A percentile compares a stretch with the other conserved stretches of the same genome.
phyloP scores from a whole-genome alignment of 2,329 filamentous ascomycete species.

The Colletotrichum lindemuthianum region DNA sequence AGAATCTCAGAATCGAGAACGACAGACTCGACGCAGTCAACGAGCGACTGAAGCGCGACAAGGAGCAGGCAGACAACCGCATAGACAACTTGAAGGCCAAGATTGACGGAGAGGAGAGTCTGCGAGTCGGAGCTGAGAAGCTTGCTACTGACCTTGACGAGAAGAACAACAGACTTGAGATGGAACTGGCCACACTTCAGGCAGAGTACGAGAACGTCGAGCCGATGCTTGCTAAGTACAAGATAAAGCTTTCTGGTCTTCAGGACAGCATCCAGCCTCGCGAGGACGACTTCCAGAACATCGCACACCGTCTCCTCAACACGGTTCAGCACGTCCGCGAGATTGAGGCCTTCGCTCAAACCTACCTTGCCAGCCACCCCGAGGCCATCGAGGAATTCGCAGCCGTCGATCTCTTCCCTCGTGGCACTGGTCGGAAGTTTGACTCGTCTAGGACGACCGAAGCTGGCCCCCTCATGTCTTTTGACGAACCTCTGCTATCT shows the following conservation, averaged over 20 bases:
- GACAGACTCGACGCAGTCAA: constrained; percentile 18
- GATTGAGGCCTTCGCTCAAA: constrained; percentile 14
- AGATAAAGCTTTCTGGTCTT: constrained; percentile 12
- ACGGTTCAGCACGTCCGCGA: constrained; percentile 15
- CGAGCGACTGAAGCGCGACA: constrained; percentile 1
- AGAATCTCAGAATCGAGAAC: constrained; percentile 21
- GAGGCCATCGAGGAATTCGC: constrained; percentile 10
- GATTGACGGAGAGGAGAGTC: constrained; percentile 8
- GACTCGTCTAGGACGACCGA: neutral
- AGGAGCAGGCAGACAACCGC: neutral
- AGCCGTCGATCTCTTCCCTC: neutral
- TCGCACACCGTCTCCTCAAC: constrained; percentile 16
- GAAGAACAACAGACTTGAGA: neutral
- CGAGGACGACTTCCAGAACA: neutral
- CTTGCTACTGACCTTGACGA: constrained; percentile 9
- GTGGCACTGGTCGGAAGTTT: too few relatives aligned
- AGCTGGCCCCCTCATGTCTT: constrained; percentile 5
- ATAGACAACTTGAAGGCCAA: neutral
- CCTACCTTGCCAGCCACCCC: constrained; percentile 13
- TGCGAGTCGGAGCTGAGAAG: constrained; percentile 7
- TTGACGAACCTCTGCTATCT: neutral
- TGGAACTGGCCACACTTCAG: neutral
- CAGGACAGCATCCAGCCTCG: constrained; percentile 5
- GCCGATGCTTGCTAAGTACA: constrained; percentile 8
- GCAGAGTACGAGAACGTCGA: neutral